These are phyloP conservation scores for Catharanthus roseus DNA, from an alignment of 257 asterid species.

Conservation along the genomic window DNA sequence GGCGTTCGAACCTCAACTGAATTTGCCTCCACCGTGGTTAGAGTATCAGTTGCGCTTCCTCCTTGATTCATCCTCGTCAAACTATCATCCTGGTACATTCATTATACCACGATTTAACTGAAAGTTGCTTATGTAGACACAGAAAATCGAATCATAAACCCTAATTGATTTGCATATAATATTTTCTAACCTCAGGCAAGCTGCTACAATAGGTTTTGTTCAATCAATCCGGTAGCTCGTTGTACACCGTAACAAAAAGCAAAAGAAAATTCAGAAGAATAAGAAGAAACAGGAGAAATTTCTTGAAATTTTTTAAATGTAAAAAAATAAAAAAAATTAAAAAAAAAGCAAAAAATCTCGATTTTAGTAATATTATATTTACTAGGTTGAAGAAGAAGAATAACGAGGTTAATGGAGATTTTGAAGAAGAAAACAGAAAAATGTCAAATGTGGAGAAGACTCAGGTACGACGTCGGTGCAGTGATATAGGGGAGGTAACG, in stretches of 20 bases:
- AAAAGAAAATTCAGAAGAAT: slow-evolving; percentile 10
- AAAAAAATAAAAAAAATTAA: too few species aligned
- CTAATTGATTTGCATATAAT: neutral
- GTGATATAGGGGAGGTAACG: neutral
- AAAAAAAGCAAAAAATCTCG: too few species aligned
- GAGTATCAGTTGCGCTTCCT: slow-evolving; percentile 39
- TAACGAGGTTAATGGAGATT: too few species aligned
- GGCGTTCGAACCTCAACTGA: slow-evolving; percentile 45
- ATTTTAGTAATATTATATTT: too few species aligned
- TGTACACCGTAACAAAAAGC: neutral
- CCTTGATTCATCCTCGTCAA: slow-evolving; percentile 75
- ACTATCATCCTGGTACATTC: slow-evolving; percentile 24
- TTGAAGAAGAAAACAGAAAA: too few species aligned
- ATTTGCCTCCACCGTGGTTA: slow-evolving; percentile 33
- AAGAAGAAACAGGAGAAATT: neutral
- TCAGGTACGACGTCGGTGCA: slow-evolving; percentile 18
- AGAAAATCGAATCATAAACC: slow-evolving; percentile 11
- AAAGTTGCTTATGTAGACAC: neutral
- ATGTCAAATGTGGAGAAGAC: neutral
- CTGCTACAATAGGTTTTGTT: slow-evolving; percentile 4
- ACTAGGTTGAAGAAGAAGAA: too few species aligned
- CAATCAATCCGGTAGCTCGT: slow-evolving; percentile 8
- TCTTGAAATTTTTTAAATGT: too few species aligned
- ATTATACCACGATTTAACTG: neutral
- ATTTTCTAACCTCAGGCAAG: slow-evolving; percentile 16